These are phyloP conservation scores for Tillandsia fasciculata DNA, from an alignment of 176 grass and related monocot species.

Conservation along the genomic window DNA sequence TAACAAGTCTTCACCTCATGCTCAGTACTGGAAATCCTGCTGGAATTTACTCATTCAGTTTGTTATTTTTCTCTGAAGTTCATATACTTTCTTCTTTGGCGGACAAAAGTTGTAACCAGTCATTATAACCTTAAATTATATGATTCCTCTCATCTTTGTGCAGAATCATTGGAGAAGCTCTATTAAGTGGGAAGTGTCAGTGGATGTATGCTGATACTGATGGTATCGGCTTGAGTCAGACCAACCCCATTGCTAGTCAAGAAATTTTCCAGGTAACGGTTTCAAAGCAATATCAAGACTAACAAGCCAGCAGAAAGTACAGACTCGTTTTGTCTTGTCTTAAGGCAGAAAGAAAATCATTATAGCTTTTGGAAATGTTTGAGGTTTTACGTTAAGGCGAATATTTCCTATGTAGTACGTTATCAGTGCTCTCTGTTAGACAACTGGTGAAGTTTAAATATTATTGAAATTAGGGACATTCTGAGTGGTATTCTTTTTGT, in stretches of 20 bases:
- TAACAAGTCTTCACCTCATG: background rate
- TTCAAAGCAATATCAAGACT: background rate
- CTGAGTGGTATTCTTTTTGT: too few relatives aligned
- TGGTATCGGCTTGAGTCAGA: slow-evolving; percentile 28
- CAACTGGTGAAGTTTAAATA: too few relatives aligned
- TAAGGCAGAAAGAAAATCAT: too few relatives aligned
- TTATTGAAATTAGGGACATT: too few relatives aligned
- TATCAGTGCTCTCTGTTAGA: too few relatives aligned
- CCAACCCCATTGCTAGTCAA: slow-evolving; percentile 30
- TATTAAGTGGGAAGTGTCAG: slow-evolving; percentile 41
- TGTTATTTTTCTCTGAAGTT: background rate
- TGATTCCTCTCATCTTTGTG: slow-evolving; percentile 10
- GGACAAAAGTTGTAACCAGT: background rate
- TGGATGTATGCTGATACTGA: slow-evolving; percentile 57
- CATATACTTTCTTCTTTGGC: background rate
- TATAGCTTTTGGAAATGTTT: too few relatives aligned
- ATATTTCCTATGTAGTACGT: too few relatives aligned
- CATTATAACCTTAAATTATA: background rate
- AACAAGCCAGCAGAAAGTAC: background rate
- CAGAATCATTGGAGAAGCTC: slow-evolving; percentile 65
- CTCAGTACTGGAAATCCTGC: too few relatives aligned
- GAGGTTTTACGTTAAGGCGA: too few relatives aligned
- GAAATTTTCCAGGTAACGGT: slow-evolving; percentile 52
- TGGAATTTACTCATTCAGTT: background rate
- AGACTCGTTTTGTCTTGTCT: background rate